Percentiles rank a stretch among this genome's conserved stretches.
Conservation (phyloP, 257 asterid genomes). For the Solanum paucissectum region DNA sequence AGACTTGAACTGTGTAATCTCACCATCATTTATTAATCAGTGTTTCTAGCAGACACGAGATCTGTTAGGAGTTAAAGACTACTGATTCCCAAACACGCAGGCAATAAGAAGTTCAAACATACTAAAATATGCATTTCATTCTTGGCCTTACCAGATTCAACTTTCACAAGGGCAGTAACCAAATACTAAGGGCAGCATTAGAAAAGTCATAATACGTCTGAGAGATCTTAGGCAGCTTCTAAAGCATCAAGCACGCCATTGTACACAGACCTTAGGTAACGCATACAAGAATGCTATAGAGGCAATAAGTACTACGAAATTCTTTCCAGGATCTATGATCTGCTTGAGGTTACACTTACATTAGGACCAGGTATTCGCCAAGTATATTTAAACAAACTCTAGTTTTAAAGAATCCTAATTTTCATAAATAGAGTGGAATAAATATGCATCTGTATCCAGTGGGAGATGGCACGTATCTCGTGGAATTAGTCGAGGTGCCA, state of each 20-base stretch:
- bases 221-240: background rate
- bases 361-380: background rate
- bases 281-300: background rate
- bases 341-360: background rate
- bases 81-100: background rate
- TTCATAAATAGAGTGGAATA: background rate
- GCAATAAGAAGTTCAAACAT: background rate
- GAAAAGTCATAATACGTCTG: background rate
- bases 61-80: background rate
- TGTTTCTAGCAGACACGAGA: background rate
- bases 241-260: background rate
- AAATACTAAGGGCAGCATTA: background rate
- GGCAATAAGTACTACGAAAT: background rate
- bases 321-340: background rate
- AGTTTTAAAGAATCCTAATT: background rate
- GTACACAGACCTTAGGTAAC: background rate
- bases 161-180: background rate
- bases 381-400: background rate
- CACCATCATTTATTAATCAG: background rate
- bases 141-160: background rate
- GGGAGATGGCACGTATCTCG: background rate
- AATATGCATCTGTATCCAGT: background rate
- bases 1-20: background rate
- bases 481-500: background rate
- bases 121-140: background rate